Percentiles rank a stretch among this genome's conserved stretches.
phyloP scores from a whole-genome alignment of 2,329 filamentous ascomycete species.

The Penicillium sp. region DNA sequence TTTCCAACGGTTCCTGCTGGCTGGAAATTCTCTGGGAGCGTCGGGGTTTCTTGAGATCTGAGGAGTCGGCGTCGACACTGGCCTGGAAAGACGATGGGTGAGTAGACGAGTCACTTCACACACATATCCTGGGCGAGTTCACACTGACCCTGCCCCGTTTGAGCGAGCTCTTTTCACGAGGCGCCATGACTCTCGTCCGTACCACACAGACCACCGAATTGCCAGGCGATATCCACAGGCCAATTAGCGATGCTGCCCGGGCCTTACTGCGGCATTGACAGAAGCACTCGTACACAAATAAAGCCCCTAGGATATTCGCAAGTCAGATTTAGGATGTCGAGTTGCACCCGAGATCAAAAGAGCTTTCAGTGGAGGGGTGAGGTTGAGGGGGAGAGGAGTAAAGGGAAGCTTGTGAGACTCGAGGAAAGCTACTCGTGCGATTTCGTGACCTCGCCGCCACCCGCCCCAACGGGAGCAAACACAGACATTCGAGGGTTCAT shows the following conservation, averaged over 20 bases:
- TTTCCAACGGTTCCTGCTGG: slow-evolving; percentile 54
- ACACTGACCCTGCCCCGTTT: slow-evolving; percentile 72
- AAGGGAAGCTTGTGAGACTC: slow-evolving; percentile 6
- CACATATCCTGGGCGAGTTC: slow-evolving; percentile 17
- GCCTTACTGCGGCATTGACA: slow-evolving; percentile 5
- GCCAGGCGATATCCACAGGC: slow-evolving; percentile 11
- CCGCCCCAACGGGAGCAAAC: slow-evolving; percentile 1
- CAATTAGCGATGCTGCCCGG: slow-evolving; percentile 13
- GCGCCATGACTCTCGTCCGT: slow-evolving; percentile 37
- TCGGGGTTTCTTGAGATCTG: slow-evolving; percentile 78
- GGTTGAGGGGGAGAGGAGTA: not conserved
- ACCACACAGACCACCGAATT: slow-evolving; percentile 7
- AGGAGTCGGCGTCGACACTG: slow-evolving; percentile 60
- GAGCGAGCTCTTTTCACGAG: slow-evolving; percentile 75
- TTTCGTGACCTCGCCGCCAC: slow-evolving; percentile 1
- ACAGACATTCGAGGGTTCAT: not conserved
- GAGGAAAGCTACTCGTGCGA: slow-evolving; percentile 3
- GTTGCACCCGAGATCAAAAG: not conserved
- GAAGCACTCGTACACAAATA: not conserved
- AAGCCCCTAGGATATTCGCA: not conserved
- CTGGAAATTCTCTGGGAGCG: slow-evolving; percentile 71
- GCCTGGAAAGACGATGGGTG: slow-evolving; percentile 51
- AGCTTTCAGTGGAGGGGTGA: not conserved
- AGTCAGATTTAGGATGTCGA: not conserved
- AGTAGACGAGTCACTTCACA: slow-evolving; percentile 15